Base-by-base conservation (phyloP, 768 basidiomycete genomes). In the Podaxis carcinomalis region DNA sequence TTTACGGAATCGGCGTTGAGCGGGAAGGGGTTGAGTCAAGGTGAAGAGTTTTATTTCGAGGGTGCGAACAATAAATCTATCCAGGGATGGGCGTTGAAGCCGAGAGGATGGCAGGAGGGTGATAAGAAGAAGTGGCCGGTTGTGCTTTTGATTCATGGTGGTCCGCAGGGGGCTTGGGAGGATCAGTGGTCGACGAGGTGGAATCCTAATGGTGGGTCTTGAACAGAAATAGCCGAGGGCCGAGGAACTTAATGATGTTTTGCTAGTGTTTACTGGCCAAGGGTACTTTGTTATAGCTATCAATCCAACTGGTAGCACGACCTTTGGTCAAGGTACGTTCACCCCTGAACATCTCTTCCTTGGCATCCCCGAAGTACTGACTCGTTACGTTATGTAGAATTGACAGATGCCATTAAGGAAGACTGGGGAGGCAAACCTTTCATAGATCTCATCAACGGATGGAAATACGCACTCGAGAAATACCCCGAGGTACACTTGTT, bases 261-360 rank as follows among this genome's bases (percentile, higher is more conserved):
- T 40, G 39, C 5, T 59, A 90, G 86, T 90, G 9, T 95, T 93
- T 66, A 85, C 93, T 10, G 84, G 87, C 67, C 90, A 93, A 69
- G 94, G 96, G 0, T 99, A 98, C 73, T 87, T 96, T 66, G 83
- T 86, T 10, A 80, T 97, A 42, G 80, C 88, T 32, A 88, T 97
- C 67, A 98, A 98, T 70, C 96, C 96, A 2, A 96, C 95, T 0
- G 96, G 96, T 7, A 92, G 89, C 28, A 98, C 96, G 3, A 88
- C 92, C 0, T 97, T 95, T 66, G 95, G 94, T 3, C 94, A 96
- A 82, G 80, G 91, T 87, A 67, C 25, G 64, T 21, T 36, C 46
- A 47, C 51, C 19, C 25, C 28, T 16, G n/a, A 44, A 32, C 61
- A 35, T 46, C 6, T 42, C 11, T 55, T 16, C 19, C 9, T 14